Evolutionary conservation across 495 filamentous ascomycete species (phyloP).

Genomic region (Endocarpon pusillum): DNA sequence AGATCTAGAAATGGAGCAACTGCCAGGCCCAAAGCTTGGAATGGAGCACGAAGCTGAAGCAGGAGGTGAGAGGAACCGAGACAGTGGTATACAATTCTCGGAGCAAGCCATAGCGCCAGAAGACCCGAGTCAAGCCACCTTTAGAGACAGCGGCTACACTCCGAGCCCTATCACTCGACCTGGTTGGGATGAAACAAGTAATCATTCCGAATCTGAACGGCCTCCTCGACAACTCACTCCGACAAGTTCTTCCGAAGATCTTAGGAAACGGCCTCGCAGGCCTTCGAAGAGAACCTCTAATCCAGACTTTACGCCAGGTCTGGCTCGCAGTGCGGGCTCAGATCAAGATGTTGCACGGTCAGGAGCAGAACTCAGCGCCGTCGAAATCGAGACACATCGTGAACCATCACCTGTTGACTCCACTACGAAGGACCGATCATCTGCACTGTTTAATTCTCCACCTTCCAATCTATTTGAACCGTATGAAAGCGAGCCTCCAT

Average conservation of each 20-base stretch:
- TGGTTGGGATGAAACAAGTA: not conserved
- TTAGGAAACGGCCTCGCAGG: not conserved
- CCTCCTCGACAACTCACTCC: not conserved
- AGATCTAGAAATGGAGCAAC: no score
- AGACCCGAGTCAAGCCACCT: not conserved
- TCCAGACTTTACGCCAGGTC: no score
- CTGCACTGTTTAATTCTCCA: constrained; percentile 35
- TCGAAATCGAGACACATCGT: no score
- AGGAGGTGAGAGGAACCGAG: not conserved
- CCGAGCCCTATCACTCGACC: constrained; percentile 1
- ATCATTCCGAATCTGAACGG: no score
- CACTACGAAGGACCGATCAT: constrained; percentile 34
- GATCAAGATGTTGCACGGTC: no score
- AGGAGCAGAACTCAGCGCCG: no score
- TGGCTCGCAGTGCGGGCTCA: no score
- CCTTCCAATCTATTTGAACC: constrained; percentile 26
- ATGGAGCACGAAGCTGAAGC: not conserved
- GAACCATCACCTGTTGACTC: constrained; percentile 29
- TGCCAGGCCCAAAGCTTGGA: no score
- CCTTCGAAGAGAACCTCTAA: constrained; percentile 4
- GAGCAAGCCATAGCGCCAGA: not conserved
- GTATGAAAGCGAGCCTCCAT: constrained; percentile 8
- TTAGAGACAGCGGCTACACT: constrained; percentile 8
- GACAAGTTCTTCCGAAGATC: constrained; percentile 2
- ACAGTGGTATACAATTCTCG: not conserved